phyloP scores from a whole-genome alignment of 2,329 filamentous ascomycete species.

The Sporothrix brasiliensis region DNA sequence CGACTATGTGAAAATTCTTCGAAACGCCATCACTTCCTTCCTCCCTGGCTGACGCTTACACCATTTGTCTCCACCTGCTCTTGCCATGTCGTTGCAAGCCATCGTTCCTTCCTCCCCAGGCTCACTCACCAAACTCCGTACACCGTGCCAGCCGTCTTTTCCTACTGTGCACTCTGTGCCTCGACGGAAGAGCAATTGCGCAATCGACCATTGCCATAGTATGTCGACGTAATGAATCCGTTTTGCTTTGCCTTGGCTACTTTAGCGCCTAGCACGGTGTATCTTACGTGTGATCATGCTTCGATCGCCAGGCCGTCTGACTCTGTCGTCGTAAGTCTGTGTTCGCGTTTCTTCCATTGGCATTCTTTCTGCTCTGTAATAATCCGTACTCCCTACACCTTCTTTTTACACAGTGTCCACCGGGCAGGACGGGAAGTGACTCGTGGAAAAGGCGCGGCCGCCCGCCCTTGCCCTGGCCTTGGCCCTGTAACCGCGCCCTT shows the following conservation, averaged over 20 bases:
- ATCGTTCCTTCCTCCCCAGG: not conserved
- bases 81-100: not conserved
- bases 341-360: not conserved
- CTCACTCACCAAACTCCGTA: not conserved
- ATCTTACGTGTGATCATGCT: constrained; percentile 18
- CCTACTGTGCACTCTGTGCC: constrained; percentile 4
- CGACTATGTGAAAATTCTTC: constrained; percentile 1
- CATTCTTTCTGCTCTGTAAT: not conserved
- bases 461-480: constrained; percentile 5
- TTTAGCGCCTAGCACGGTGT: constrained; percentile 12
- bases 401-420: constrained; percentile 17
- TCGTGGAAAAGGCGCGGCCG: constrained; percentile 12
- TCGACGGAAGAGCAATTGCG: not conserved
- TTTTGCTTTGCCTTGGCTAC: not conserved
- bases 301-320: not conserved
- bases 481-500: not conserved
- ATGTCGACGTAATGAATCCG: not conserved
- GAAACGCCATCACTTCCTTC: too few relatives aligned
- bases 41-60: constrained; percentile 15
- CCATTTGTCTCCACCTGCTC: constrained; percentile 1
- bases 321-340: not conserved
- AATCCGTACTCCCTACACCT: not conserved
- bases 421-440: constrained; percentile 13
- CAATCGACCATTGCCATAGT: constrained; percentile 17
- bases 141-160: not conserved